Percentiles rank a stretch among this genome's conserved stretches.
phyloP scores from a whole-genome alignment of 495 filamentous ascomycete genomes.

The Aspergillus sparsus region DNA sequence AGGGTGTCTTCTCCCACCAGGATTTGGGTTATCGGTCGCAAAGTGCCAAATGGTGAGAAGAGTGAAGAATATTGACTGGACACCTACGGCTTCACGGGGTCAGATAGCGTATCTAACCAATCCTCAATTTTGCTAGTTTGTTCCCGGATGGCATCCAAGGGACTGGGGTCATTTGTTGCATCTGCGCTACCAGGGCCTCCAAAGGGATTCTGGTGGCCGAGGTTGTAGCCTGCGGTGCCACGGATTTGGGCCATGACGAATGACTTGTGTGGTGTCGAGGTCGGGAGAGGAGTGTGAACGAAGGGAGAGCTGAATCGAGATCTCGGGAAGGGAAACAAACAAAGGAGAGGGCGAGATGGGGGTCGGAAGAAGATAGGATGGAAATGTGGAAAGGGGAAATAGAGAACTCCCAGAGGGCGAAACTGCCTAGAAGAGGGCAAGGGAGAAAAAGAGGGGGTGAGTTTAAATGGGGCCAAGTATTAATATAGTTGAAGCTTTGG shows the following conservation, averaged over 20 bases:
- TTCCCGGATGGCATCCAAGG: slow-evolving; percentile 86
- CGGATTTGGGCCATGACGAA: slow-evolving; percentile 87
- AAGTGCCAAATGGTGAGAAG: background rate
- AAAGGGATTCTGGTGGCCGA: slow-evolving; percentile 76
- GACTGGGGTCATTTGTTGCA: slow-evolving; percentile 73
- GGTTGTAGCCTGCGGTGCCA: slow-evolving; percentile 94
- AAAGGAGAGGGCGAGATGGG: slow-evolving; percentile 5
- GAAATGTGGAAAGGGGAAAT: background rate
- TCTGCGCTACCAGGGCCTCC: slow-evolving; percentile 63
- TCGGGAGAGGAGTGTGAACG: slow-evolving; percentile 6
- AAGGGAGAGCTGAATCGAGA: slow-evolving; percentile 2
- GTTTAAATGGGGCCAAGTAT: slow-evolving; percentile 1
- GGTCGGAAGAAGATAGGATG: slow-evolving; percentile 2
- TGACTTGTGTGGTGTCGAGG: background rate
- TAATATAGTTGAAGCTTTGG: slow-evolving; percentile 15
- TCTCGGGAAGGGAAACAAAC: slow-evolving; percentile 8
- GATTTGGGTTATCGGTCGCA: background rate
- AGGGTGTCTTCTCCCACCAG: slow-evolving; percentile 11
- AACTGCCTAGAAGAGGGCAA: background rate
- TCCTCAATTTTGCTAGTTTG: slow-evolving; percentile 99
- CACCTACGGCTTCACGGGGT: slow-evolving; percentile 95
- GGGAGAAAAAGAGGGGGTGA: slow-evolving; percentile 2
- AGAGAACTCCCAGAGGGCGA: background rate
- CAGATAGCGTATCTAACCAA: slow-evolving; percentile 81
- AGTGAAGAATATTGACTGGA: background rate